Conservation (phyloP, 1,284 basidiomycete species). For the Ustilago loliicola region DNA sequence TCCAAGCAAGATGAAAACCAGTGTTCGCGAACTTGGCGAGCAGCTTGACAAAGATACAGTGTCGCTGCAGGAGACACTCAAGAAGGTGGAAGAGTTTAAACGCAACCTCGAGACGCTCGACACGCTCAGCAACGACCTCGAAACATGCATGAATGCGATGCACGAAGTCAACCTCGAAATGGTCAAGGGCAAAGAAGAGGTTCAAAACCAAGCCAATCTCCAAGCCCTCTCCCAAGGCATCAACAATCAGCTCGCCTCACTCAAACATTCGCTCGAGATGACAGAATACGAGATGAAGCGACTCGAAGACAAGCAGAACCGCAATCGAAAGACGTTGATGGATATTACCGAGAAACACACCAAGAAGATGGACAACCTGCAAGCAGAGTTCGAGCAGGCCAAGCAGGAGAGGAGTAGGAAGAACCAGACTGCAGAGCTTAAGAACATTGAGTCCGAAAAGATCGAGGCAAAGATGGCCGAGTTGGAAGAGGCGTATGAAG, state of each 20-base stretch:
- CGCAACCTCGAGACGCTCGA: constrained; percentile 55
- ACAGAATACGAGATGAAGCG: constrained; percentile 55
- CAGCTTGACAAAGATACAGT: constrained; percentile 79
- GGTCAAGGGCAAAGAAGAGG: constrained; percentile 55
- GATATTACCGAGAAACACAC: constrained; percentile 55
- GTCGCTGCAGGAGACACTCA: constrained; percentile 81
- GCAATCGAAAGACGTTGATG: constrained; percentile 49
- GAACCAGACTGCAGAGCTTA: constrained; percentile 35
- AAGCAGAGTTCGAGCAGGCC: constrained; percentile 48
- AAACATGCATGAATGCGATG: constrained; percentile 48
- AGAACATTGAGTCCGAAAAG: constrained; percentile 44
- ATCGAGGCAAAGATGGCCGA: constrained; percentile 58
- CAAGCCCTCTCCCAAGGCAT: constrained; percentile 43
- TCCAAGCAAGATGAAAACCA: constrained; percentile 58
- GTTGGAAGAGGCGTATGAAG: constrained; percentile 39
- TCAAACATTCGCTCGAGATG: constrained; percentile 52
- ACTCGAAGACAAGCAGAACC: constrained; percentile 49
- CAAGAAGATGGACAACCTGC: constrained; percentile 46
- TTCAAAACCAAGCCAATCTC: constrained; percentile 48
- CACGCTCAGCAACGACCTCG: constrained; percentile 52
- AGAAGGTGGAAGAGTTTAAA: constrained; percentile 74
- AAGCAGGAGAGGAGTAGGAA: constrained; percentile 39
- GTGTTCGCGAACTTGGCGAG: constrained; percentile 67
- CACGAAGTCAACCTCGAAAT: constrained; percentile 61
- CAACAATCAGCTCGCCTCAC: constrained; percentile 48